phyloP scores from a whole-genome alignment of 2,329 filamentous ascomycete species.

The Penicillium capsulatum region DNA sequence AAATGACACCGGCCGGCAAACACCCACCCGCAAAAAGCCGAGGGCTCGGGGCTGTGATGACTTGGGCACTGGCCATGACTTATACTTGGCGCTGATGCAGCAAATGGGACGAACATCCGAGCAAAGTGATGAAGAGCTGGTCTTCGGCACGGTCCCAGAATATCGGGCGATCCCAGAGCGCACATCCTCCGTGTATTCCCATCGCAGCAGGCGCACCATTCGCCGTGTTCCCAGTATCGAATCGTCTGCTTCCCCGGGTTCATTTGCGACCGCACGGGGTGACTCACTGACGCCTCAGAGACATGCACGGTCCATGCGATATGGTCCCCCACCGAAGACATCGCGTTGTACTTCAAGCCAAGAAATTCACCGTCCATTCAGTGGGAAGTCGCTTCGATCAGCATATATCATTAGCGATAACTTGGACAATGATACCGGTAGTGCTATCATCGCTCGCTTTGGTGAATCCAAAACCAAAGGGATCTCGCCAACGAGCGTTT shows the following conservation, averaged over 20 bases:
- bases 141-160: slow-evolving; percentile 30
- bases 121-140: slow-evolving; percentile 22
- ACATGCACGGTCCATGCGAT: slow-evolving; percentile 3
- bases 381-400: background rate
- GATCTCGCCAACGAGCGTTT: slow-evolving; percentile 39
- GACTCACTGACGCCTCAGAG: slow-evolving; percentile 22
- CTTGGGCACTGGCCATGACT: slow-evolving; percentile 36
- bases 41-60: slow-evolving; percentile 18
- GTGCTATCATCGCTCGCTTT: slow-evolving; percentile 16
- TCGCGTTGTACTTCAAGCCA: slow-evolving; percentile 1
- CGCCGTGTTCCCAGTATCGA: slow-evolving; percentile 31
- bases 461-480: slow-evolving; percentile 9
- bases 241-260: slow-evolving; percentile 28
- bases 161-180: slow-evolving; percentile 30
- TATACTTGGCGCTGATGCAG: slow-evolving; percentile 44
- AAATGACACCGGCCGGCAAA: background rate
- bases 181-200: slow-evolving; percentile 24
- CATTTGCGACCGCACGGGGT: slow-evolving; percentile 30
- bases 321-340: slow-evolving; percentile 3
- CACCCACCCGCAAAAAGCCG: slow-evolving; percentile 16
- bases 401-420: slow-evolving; percentile 5
- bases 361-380: slow-evolving; percentile 1
- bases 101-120: slow-evolving; percentile 31
- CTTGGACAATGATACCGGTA: slow-evolving; percentile 19
- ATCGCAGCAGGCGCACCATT: slow-evolving; percentile 26